Evolutionary conservation across 805 yeast species (phyloP), one percentile per base, ranked within the genome.

Genomic region (Sugiyamaella marilandica): DNA sequence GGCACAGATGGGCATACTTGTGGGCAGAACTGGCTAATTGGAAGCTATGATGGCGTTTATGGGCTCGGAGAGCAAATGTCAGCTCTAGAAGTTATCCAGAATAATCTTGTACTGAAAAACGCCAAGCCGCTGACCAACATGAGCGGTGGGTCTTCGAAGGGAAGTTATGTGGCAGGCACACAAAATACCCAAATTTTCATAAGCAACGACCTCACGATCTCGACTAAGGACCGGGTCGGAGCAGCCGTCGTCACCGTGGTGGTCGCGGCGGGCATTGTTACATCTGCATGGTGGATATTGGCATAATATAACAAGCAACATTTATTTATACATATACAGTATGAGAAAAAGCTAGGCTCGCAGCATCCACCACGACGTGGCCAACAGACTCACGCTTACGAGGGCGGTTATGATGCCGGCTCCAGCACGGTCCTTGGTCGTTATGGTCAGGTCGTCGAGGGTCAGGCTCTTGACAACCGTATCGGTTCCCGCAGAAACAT

Each of bases 21-120:
- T 74, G 97, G 97, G 29, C 63, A 79, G 53, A 76, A 87, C 63
- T 91, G 98, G 98, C 70, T 79, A 2, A 59, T 57, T 16, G 66
- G 67, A 8, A 81, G 80, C 16, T 86, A 85, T 83, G 97, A 91
- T 69, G 82, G 79, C 1, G 63, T 65, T 39, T 88, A 79, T 62
- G 97, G 97, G 2, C 75, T 92, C 34, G 97, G 97, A 52, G 96
- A 92, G 71, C 96, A 92, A 70, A 85, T 87, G 79, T 72, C 84
- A 33, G 96, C 97, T 0, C 70, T 90, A 56, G 97, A 90, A 13
- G 45, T 47, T 10, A 44, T 50, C 35, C 49, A 50, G 60, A 67
- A 74, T 14, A 65, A 76, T 41, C 67, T 74, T 35, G 61, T 71
- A 9, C 5, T 32, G 2, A 21, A 59, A 64, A 35, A 33, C 39